Evolutionary conservation across 2,329 filamentous ascomycete species (phyloP), one percentile per base, ranked within the genome.

Genomic region (Colletotrichum chrysophilum): DNA sequence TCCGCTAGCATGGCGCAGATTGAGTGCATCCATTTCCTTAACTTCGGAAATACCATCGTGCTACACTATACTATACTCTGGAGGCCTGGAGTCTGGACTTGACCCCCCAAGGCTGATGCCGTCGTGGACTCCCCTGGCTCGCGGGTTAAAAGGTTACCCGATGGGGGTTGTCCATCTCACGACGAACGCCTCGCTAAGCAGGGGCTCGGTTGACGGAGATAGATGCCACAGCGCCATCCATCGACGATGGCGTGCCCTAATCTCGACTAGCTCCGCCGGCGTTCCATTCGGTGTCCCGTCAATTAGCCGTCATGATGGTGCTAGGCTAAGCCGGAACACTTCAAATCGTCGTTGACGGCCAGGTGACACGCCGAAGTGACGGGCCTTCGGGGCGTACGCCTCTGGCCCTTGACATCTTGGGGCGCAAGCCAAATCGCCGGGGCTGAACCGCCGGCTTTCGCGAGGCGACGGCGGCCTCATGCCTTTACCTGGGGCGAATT

Each of bases 401-500:
- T 28, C 30, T 43, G 26, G 26, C 52, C 32, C 21, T 43, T 28
- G 30, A 32, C 30, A 32, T 38, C 21, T 21, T 58, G 67, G n/a
- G 56, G 34, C 34, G 26, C 34, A 36, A 36, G 7, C 28, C 60
- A 66, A 61, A 60, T 48, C 34, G 36, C 26, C 48, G 67, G 34
- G 48, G 67, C 62, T 52, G 30, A 61, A 30, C n/a, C 24, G 43
- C 43, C 52, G 26, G 66, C 24, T 26, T 28, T 62, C 28, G 24
- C 24, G 32, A 48, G 43, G 56, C 64, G 56, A 48, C 26, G 26
- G 36, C 43, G 13, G 38, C 12, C 21, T 75, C 26, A 75, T 75
- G 73, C 69, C 62, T 56, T 73, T 68, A 28, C 55, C 43, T 72
- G 73, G 70, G 69, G 73, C 69, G 60, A 73, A 67, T 43, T 43